Percentiles rank a stretch among this genome's conserved stretches.
Conservation (phyloP, 306 rosid genomes). For the Styphnolobium japonicum region DNA sequence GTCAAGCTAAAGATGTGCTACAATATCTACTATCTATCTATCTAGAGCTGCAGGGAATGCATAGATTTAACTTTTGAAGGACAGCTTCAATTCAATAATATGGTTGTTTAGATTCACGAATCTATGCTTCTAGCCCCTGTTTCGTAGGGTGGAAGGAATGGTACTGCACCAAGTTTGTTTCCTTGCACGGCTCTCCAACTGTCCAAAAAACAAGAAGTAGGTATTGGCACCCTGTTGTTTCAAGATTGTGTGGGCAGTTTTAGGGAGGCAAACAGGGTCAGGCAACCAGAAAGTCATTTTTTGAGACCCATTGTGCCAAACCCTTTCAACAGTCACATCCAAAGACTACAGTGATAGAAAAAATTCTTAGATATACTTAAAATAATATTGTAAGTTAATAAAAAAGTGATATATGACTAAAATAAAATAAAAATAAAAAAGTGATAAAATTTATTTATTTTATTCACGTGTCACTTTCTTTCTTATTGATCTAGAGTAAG, state of each 20-base stretch:
- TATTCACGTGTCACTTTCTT: no score
- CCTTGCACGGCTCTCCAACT: slow-evolving; percentile 1
- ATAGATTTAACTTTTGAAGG: neutral
- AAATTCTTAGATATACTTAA: no score
- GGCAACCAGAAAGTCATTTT: neutral
- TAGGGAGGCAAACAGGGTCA: neutral
- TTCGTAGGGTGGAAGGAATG: neutral
- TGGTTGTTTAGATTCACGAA: neutral
- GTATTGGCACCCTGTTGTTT: neutral
- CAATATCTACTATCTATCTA: neutral
- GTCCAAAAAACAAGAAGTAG: neutral
- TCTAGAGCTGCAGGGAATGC: neutral
- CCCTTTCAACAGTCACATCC: neutral
- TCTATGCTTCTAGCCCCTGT: neutral
- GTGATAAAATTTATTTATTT: no score
- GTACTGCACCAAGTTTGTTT: neutral
- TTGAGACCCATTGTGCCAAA: neutral
- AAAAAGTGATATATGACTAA: no score
- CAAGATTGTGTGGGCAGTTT: neutral
- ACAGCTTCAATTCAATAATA: slow-evolving; percentile 8
- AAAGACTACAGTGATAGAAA: no score
- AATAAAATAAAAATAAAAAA: no score
- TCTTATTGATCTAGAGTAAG: no score
- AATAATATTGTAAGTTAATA: no score
- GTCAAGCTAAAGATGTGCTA: neutral